A percentile compares a stretch with the other conserved stretches of the same genome.
Evolutionary conservation across 768 basidiomycete species (phyloP).

Genomic region (Russula griseocarnosa): DNA sequence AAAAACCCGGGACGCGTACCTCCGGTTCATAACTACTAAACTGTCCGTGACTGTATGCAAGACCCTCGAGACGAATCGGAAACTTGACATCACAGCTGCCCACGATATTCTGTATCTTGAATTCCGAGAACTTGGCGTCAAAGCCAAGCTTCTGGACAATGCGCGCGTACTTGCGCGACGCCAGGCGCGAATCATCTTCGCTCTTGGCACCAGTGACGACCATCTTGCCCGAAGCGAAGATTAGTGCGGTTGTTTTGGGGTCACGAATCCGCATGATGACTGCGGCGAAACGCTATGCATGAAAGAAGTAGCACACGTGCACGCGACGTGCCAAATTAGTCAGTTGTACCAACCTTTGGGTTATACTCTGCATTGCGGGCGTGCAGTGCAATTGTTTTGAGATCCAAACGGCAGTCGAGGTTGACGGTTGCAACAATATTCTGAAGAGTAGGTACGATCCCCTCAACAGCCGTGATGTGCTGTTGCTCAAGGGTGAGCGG

Average conservation of each 20-base stretch:
- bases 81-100: constrained; percentile 98
- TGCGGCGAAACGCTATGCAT: constrained; percentile 94
- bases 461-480: constrained; percentile 94
- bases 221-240: constrained; percentile 99
- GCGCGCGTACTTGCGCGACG: constrained; percentile 97
- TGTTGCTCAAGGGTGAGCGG: constrained; percentile 86
- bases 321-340: constrained; percentile 50
- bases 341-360: constrained; percentile 85
- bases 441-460: constrained; percentile 98
- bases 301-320: constrained; percentile 54
- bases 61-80: constrained; percentile 94
- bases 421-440: constrained; percentile 99
- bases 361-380: constrained; percentile 99
- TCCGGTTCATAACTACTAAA: constrained; percentile 98
- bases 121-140: constrained; percentile 98
- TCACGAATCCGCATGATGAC: constrained; percentile 99
- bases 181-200: constrained; percentile 94
- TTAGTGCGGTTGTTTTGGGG: constrained; percentile 98
- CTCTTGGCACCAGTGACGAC: constrained; percentile 99
- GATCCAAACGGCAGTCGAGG: constrained; percentile 90
- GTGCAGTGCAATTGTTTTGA: constrained; percentile 98
- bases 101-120: constrained; percentile 99
- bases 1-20: constrained; percentile 45
- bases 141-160: constrained; percentile 99
- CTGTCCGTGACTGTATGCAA: constrained; percentile 96